Percentiles rank a stretch among this genome's conserved stretches.
These are phyloP conservation scores for Penicillium arizonense DNA, from an alignment of 495 filamentous ascomycete species.

Conservation along the genomic window DNA sequence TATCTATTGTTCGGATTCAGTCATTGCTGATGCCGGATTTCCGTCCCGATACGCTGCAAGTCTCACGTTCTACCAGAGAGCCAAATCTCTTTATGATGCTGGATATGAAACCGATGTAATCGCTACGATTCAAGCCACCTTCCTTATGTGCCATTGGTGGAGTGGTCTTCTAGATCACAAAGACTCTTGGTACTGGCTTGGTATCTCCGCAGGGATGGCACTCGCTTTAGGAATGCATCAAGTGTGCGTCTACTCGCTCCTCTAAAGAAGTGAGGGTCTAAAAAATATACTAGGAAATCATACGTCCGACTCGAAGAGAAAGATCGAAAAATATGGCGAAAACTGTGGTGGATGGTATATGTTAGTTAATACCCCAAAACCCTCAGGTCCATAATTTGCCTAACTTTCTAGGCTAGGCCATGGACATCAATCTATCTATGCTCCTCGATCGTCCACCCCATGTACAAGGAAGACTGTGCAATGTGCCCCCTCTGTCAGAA, in stretches of 20 bases:
- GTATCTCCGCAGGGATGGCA: slow-evolving; percentile 16
- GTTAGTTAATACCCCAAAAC: background rate
- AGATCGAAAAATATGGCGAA: slow-evolving; percentile 7
- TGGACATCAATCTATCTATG: slow-evolving; percentile 13
- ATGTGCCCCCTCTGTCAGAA: slow-evolving; percentile 7
- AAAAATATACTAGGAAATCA: slow-evolving; percentile 4
- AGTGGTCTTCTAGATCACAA: slow-evolving; percentile 18
- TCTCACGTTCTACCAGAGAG: slow-evolving; percentile 21
- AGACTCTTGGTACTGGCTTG: slow-evolving; percentile 26
- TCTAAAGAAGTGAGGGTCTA: background rate
- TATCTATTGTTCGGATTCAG: slow-evolving; percentile 10
- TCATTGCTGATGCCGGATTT: slow-evolving; percentile 19
- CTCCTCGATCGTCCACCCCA: slow-evolving; percentile 11
- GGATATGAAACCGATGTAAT: slow-evolving; percentile 24
- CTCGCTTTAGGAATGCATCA: slow-evolving; percentile 25
- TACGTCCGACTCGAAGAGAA: slow-evolving; percentile 2
- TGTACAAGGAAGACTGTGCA: slow-evolving; percentile 13
- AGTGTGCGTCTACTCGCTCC: slow-evolving; percentile 7
- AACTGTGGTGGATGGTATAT: slow-evolving; percentile 14
- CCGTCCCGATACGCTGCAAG: slow-evolving; percentile 20
- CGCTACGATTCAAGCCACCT: slow-evolving; percentile 17
- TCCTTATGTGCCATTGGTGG: slow-evolving; percentile 23
- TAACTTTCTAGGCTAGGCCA: slow-evolving; percentile 4
- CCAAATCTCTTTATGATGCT: slow-evolving; percentile 24
- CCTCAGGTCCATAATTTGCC: background rate